These are phyloP conservation scores for Strigomonas galati DNA, from an alignment of 208 protist genomes.

Conservation along the genomic window DNA sequence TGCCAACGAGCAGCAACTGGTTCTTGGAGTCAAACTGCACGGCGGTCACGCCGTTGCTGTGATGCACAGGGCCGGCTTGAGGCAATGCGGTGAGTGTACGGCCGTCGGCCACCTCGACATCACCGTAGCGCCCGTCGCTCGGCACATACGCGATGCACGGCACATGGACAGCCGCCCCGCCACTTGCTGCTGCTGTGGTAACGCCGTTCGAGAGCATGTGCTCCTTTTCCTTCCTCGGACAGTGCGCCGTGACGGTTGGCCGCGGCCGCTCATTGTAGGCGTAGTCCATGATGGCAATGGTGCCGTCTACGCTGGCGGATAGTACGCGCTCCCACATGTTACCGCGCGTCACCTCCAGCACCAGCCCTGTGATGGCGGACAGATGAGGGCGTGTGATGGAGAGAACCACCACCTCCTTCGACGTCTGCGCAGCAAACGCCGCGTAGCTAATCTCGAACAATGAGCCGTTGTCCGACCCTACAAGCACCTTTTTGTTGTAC, in stretches of 20 bases:
- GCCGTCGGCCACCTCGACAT: background rate
- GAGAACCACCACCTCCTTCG: conserved; percentile 23
- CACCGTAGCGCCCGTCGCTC: background rate
- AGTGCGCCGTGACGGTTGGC: background rate
- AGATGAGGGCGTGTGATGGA: conserved; percentile 28
- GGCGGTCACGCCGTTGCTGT: background rate
- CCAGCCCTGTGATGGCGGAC: conserved; percentile 44
- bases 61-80: background rate
- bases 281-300: conserved; percentile 39
- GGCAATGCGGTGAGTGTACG: background rate
- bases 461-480: conserved; percentile 52
- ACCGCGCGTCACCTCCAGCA: conserved; percentile 41
- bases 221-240: background rate
- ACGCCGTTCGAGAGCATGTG: background rate
- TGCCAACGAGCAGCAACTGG: conserved; percentile 4
- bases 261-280: conserved; percentile 5
- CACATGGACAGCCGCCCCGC: background rate
- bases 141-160: background rate
- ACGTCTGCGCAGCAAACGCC: conserved; percentile 36
- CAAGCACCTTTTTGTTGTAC: conserved; percentile 46
- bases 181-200: background rate
- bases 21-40: background rate
- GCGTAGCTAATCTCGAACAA: conserved; percentile 56
- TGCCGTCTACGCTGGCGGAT: conserved; percentile 36
- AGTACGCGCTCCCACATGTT: conserved; percentile 53